phyloP scores from a whole-genome alignment of 495 filamentous ascomycete genomes.

The Talaromyces trachyspermus region DNA sequence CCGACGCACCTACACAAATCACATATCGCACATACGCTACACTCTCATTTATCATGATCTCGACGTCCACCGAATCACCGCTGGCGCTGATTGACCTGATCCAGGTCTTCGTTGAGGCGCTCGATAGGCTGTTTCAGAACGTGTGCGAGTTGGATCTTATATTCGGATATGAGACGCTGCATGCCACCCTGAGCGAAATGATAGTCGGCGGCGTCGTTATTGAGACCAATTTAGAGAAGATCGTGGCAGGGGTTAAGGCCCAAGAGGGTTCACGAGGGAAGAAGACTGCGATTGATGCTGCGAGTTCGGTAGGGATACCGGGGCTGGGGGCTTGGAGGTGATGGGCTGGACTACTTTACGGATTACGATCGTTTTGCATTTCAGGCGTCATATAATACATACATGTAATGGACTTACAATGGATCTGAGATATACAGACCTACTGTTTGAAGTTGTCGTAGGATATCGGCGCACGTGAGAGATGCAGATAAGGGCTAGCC shows the following conservation, averaged over 20 bases:
- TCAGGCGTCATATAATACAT: background rate
- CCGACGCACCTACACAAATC: constrained; percentile 87
- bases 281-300: constrained; percentile 45
- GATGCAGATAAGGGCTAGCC: constrained; percentile 1
- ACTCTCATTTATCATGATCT: constrained; percentile 96
- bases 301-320: constrained; percentile 32
- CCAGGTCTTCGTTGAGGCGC: constrained; percentile 92
- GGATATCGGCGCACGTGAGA: background rate
- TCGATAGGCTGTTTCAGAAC: constrained; percentile 94
- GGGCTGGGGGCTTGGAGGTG: constrained; percentile 38
- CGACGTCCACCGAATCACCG: constrained; percentile 92
- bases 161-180: constrained; percentile 96
- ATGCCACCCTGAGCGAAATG: constrained; percentile 88
- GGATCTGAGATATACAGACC: too few relatives aligned
- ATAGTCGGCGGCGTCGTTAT: constrained; percentile 93
- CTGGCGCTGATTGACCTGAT: constrained; percentile 93
- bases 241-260: constrained; percentile 74
- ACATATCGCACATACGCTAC: constrained; percentile 98
- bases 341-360: constrained; percentile 4
- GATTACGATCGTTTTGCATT: constrained; percentile 3
- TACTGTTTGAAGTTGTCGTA: too few relatives aligned
- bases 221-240: constrained; percentile 81
- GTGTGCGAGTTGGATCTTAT: constrained; percentile 97
- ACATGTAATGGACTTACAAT: background rate
- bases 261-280: constrained; percentile 77